Evolutionary conservation across 2,329 filamentous ascomycete species (phyloP).

Genomic region (Botrytis aclada): DNA sequence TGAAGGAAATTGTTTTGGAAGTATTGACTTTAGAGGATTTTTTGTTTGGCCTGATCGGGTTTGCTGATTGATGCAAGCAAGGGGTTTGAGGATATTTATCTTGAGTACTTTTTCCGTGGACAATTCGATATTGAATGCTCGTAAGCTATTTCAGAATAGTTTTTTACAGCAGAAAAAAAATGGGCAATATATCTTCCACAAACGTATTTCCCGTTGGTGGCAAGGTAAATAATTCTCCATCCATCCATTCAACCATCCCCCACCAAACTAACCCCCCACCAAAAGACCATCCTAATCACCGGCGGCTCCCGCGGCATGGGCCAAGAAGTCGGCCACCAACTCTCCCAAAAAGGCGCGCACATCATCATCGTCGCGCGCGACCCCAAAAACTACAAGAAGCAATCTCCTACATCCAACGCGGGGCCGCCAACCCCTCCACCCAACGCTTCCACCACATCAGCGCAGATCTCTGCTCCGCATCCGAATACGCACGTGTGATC

Average conservation of each 20-base stretch:
- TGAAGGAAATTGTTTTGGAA: background rate
- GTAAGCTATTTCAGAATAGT: background rate
- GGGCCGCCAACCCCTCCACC: background rate
- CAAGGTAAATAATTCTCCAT: background rate
- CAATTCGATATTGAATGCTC: background rate
- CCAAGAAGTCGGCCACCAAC: constrained; percentile 64
- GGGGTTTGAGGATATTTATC: background rate
- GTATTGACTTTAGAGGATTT: background rate
- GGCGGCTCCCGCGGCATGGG: constrained; percentile 92
- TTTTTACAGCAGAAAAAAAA: background rate
- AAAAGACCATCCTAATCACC: constrained; percentile 78
- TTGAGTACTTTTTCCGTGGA: background rate
- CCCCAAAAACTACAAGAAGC: constrained; percentile 58
- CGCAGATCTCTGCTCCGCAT: background rate
- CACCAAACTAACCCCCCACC: background rate
- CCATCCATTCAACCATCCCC: background rate
- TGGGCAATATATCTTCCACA: background rate
- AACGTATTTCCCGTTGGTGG: background rate
- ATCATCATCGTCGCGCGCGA: constrained; percentile 82
- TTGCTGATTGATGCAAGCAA: background rate
- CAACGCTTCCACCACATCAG: constrained; percentile 16
- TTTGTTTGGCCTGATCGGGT: background rate
- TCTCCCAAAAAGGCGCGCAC: constrained; percentile 78
- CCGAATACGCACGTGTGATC: constrained; percentile 46
- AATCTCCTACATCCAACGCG: constrained; percentile 2